phyloP scores from a whole-genome alignment of 352 stramenopile genomes.

The Elongisporangium senticosum region DNA sequence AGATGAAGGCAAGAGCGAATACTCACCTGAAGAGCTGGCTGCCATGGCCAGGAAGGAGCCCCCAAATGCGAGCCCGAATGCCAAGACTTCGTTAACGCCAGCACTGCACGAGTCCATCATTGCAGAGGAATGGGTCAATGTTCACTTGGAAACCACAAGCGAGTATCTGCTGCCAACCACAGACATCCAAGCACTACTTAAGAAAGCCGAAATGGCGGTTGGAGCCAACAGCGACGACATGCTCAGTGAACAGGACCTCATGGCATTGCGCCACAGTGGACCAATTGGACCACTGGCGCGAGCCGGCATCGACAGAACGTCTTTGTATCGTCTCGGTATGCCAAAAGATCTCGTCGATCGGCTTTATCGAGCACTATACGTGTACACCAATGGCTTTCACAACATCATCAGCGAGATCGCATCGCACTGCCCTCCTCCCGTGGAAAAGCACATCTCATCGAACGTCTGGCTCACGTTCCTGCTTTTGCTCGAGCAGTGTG shows the following conservation, averaged over 20 bases:
- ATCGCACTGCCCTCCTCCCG: conserved; percentile 48
- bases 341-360: conserved; percentile 72
- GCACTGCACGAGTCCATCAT: conserved; percentile 60
- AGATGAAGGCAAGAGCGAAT: background rate
- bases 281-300: conserved; percentile 37
- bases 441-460: conserved; percentile 73
- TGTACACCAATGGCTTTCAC: conserved; percentile 84
- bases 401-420: conserved; percentile 81
- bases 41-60: background rate
- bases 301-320: conserved; percentile 66
- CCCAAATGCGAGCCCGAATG: conserved; percentile 5
- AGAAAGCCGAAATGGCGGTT: conserved; percentile 16
- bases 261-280: conserved; percentile 38
- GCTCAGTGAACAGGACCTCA: conserved; percentile 28
- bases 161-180: conserved; percentile 43
- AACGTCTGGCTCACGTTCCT: conserved; percentile 79
- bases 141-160: conserved; percentile 53
- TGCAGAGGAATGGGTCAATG: conserved; percentile 77
- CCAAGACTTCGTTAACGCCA: conserved; percentile 21
- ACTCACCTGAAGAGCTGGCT: background rate
- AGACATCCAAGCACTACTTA: conserved; percentile 37
- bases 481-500: conserved; percentile 71
- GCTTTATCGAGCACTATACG: conserved; percentile 75
- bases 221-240: conserved; percentile 24
- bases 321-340: conserved; percentile 69